These are phyloP conservation scores for Heterobasidion annosum DNA, from an alignment of 1,284 basidiomycete species.

Conservation along the genomic window DNA sequence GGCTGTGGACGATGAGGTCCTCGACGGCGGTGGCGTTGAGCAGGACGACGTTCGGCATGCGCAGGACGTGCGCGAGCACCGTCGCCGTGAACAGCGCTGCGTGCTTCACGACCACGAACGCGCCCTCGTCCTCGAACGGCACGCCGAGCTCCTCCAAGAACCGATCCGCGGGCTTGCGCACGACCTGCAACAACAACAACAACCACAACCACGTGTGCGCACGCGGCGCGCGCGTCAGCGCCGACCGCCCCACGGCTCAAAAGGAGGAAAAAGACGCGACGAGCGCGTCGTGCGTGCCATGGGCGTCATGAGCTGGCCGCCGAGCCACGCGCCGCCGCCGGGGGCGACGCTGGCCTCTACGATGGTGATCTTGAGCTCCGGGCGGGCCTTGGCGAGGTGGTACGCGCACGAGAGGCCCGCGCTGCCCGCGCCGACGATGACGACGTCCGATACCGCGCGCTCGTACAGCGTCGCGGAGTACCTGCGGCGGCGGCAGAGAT, in stretches of 20 bases:
- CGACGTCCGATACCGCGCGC: constrained; percentile 67
- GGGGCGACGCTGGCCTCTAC: constrained; percentile 79
- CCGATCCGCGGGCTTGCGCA: constrained; percentile 74
- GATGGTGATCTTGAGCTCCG: constrained; percentile 76
- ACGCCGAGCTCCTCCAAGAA: constrained; percentile 71
- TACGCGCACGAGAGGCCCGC: constrained; percentile 78
- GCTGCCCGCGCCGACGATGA: constrained; percentile 75
- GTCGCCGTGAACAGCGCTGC: constrained; percentile 80
- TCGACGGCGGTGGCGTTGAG: constrained; percentile 76
- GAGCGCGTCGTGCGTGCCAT: constrained; percentile 40
- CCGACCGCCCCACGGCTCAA: background rate
- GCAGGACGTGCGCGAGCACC: constrained; percentile 65
- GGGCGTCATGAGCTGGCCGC: constrained; percentile 78
- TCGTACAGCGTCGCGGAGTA: constrained; percentile 73
- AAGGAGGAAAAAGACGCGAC: background rate
- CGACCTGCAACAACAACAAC: constrained; percentile 35
- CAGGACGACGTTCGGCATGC: constrained; percentile 65
- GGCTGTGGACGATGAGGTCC: constrained; percentile 57
- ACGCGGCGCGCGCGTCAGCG: too few relatives aligned
- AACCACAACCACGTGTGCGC: background rate
- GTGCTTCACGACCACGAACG: constrained; percentile 76
- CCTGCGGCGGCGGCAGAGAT: constrained; percentile 20
- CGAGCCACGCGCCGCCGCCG: constrained; percentile 75
- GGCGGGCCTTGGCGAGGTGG: constrained; percentile 57
- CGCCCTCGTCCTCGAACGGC: constrained; percentile 76